A percentile compares a stretch with the other conserved stretches of the same genome.
These are phyloP conservation scores for Phialophora tarda DNA, from an alignment of 2,329 filamentous ascomycete genomes.

Conservation along the genomic window DNA sequence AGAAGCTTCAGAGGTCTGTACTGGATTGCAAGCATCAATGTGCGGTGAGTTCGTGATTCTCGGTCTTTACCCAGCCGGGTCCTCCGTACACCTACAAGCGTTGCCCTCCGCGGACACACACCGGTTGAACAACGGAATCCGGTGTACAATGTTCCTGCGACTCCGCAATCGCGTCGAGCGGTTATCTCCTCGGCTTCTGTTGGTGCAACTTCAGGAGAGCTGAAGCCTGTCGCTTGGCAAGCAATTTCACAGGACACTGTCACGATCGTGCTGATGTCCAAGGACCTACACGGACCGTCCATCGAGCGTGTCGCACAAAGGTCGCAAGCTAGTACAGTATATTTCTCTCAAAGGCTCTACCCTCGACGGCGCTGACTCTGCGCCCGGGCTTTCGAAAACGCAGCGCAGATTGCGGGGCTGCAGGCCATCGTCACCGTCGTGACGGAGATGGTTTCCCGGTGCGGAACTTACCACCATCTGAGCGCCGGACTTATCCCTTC, in stretches of 20 bases:
- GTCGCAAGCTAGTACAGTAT: not conserved
- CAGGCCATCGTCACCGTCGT: not conserved
- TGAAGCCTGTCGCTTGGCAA: not conserved
- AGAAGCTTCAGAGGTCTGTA: not conserved
- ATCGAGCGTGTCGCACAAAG: not conserved
- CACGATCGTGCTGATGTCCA: not conserved
- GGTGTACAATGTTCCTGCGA: not conserved
- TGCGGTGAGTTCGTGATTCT: not conserved
- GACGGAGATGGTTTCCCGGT: not conserved
- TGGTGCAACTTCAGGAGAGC: not conserved
- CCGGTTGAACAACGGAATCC: slow-evolving; percentile 2
- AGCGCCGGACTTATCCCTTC: not conserved
- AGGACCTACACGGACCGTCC: not conserved
- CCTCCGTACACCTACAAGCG: too few species aligned
- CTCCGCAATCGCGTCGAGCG: too few species aligned
- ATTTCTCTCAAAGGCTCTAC: not conserved
- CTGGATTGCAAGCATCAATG: not conserved
- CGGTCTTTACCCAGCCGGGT: not conserved
- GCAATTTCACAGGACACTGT: not conserved
- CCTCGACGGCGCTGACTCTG: not conserved
- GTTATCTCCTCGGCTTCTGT: not conserved
- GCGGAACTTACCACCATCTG: not conserved
- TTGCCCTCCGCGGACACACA: not conserved
- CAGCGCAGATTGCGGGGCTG: not conserved
- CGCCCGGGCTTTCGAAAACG: not conserved